Conservation (phyloP, 2,329 filamentous ascomycete species). For the Verruconis gallopava region DNA sequence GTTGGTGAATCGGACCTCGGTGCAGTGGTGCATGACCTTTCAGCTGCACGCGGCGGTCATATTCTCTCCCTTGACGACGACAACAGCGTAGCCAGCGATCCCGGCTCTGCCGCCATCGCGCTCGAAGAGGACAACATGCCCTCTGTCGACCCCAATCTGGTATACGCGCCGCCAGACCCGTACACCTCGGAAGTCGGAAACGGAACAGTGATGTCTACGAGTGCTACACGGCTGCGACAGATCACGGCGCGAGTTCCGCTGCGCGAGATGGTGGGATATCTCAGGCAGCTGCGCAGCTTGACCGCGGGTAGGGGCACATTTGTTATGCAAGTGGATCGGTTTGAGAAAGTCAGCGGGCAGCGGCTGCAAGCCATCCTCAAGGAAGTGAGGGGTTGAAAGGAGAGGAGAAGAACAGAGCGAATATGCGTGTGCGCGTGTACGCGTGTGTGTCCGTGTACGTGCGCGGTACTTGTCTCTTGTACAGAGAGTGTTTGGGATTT, state of each 20-base stretch:
- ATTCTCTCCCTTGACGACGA: slow-evolving; percentile 56
- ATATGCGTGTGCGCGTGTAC: no score
- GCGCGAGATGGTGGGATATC: slow-evolving; percentile 93
- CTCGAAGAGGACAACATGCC: slow-evolving; percentile 12
- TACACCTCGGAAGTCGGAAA: slow-evolving; percentile 35
- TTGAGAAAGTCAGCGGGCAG: slow-evolving; percentile 51
- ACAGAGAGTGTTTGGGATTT: no score
- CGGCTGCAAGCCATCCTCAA: slow-evolving; percentile 44
- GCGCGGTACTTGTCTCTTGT: no score
- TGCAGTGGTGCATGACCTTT: slow-evolving; percentile 69
- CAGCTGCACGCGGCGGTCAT: slow-evolving; percentile 58
- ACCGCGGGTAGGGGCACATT: slow-evolving; percentile 74
- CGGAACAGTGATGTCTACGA: slow-evolving; percentile 13
- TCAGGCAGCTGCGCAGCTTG: slow-evolving; percentile 76
- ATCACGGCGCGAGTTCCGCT: slow-evolving; percentile 82
- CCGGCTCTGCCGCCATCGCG: no score
- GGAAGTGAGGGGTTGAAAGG: slow-evolving; percentile 16
- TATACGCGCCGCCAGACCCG: slow-evolving; percentile 83
- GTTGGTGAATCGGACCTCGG: slow-evolving; percentile 75
- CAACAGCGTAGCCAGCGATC: slow-evolving; percentile 12
- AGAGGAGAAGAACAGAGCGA: not conserved
- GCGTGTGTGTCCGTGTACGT: no score
- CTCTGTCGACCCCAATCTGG: slow-evolving; percentile 53
- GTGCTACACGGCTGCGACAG: slow-evolving; percentile 29
- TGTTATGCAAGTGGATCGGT: slow-evolving; percentile 60